Evolutionary conservation across 176 grass and related monocot genomes (phyloP).

Genomic region (Elymus sibiricus): DNA sequence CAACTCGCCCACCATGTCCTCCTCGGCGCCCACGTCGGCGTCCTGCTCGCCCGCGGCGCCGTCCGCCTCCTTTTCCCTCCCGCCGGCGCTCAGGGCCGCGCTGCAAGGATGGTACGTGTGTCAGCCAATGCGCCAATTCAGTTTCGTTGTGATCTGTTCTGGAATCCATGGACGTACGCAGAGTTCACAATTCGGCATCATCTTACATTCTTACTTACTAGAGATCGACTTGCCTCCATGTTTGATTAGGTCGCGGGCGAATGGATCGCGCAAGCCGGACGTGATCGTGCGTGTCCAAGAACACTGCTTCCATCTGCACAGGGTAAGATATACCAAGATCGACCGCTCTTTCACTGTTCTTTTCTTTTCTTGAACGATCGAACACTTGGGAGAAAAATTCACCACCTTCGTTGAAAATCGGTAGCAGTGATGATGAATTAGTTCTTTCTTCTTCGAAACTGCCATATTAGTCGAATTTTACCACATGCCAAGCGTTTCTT

Average conservation of each 20-base stretch:
- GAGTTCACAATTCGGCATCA: background rate
- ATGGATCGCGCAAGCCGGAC: slow-evolving; percentile 61
- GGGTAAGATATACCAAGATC: slow-evolving; percentile 34
- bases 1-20: slow-evolving; percentile 50
- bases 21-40: slow-evolving; percentile 31
- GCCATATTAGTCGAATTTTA: background rate
- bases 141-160: background rate
- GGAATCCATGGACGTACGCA: background rate
- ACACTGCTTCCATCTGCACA: slow-evolving; percentile 66
- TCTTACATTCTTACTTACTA: background rate
- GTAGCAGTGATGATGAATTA: background rate
- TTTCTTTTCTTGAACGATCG: background rate
- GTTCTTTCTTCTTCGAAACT: background rate
- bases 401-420: background rate
- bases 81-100: slow-evolving; percentile 46
- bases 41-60: slow-evolving; percentile 21
- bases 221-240: background rate
- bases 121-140: background rate
- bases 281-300: slow-evolving; percentile 66
- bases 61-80: background rate
- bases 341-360: background rate
- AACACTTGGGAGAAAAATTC: background rate
- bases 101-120: slow-evolving; percentile 57
- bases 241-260: slow-evolving; percentile 49
- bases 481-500: background rate